A percentile compares a stretch with the other conserved stretches of the same genome.
phyloP scores from a whole-genome alignment of 176 grass and related monocot genomes.

The barley (Hordeum vulgare) region DNA sequence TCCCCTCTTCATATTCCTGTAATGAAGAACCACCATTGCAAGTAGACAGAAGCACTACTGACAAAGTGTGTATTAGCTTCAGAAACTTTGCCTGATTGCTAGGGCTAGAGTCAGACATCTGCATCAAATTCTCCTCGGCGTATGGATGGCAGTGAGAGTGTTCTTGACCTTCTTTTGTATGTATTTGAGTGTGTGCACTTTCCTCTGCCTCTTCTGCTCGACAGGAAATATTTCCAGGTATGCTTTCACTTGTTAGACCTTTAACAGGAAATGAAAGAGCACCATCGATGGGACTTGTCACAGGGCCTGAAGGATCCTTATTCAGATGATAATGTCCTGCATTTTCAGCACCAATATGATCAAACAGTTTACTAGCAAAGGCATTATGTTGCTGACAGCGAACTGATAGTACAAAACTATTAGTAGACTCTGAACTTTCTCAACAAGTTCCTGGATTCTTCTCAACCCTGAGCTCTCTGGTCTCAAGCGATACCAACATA shows the following conservation, averaged over 20 bases:
- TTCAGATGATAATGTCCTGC: background rate
- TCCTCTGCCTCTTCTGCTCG: conserved; percentile 24
- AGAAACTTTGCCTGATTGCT: conserved; percentile 22
- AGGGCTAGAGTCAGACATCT: conserved; percentile 18
- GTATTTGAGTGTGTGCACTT: background rate
- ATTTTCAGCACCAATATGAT: conserved; percentile 18
- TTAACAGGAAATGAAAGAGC: conserved; percentile 7
- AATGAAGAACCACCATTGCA: conserved; percentile 37
- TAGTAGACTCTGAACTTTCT: conserved; percentile 24
- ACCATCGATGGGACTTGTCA: conserved; percentile 12
- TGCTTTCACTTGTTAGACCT: conserved; percentile 6
- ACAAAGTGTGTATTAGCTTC: conserved; percentile 55
- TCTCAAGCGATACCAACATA: background rate
- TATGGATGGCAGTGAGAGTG: conserved; percentile 12
- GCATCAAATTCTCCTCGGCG: conserved; percentile 12
- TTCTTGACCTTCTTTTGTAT: conserved; percentile 29
- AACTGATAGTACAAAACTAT: conserved; percentile 36
- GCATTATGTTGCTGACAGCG: conserved; percentile 3
- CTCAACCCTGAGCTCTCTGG: conserved; percentile 24
- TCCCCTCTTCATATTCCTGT: conserved; percentile 37
- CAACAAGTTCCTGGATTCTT: conserved; percentile 21
- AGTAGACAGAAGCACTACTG: conserved; percentile 35
- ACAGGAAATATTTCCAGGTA: conserved; percentile 22
- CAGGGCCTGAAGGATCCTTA: conserved; percentile 25
- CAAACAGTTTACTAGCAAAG: conserved; percentile 12